Percentiles rank a stretch among this genome's conserved stretches.
Conservation (phyloP, 345 rosid species). For the Turritis glabra region DNA sequence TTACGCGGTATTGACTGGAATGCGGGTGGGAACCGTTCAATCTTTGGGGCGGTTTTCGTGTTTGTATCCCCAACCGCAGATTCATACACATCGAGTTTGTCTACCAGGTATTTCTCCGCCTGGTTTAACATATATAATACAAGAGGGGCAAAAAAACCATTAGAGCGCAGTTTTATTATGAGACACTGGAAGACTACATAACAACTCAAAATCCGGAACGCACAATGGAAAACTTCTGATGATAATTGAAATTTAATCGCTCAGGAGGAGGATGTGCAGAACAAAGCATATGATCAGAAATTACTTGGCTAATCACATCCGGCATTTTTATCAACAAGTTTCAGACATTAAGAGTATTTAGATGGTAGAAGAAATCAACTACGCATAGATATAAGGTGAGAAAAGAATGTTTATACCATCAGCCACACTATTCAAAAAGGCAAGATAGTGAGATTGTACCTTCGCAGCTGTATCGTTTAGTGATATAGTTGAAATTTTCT, state of each 20-base stretch:
- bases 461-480: constrained; percentile 56
- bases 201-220: neutral
- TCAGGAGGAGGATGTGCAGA: neutral
- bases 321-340: neutral
- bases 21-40: constrained; percentile 87
- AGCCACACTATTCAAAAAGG: neutral
- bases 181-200: neutral
- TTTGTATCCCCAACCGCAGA: constrained; percentile 73
- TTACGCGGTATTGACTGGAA: constrained; percentile 68
- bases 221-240: neutral
- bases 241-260: neutral
- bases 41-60: constrained; percentile 57
- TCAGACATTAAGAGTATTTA: neutral
- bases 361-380: neutral
- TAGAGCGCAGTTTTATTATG: neutral
- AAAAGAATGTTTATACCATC: neutral
- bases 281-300: neutral
- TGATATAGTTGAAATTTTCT: constrained; percentile 71
- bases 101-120: constrained; percentile 73
- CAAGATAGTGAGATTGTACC: constrained; percentile 45
- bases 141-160: neutral
- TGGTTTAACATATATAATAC: constrained; percentile 31
- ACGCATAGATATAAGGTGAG: neutral
- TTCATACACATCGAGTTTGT: constrained; percentile 81
- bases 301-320: neutral